phyloP scores from a whole-genome alignment of 2,329 filamentous ascomycete genomes.

The Zopfia rhizophila region DNA sequence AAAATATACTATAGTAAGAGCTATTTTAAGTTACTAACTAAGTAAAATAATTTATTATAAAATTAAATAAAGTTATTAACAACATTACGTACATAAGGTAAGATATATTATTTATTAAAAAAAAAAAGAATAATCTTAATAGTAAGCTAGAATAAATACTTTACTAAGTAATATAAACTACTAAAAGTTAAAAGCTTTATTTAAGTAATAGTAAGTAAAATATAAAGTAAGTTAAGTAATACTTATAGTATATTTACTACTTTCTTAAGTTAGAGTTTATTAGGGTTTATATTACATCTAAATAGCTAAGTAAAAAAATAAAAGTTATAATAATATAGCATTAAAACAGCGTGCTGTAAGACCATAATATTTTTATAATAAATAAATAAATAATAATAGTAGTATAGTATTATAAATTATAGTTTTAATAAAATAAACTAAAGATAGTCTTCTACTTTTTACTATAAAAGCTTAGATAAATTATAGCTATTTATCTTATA shows the following conservation, averaged over 20 bases:
- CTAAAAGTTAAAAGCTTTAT: constrained; percentile 16
- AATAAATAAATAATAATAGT: too few species aligned
- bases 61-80: constrained; percentile 24
- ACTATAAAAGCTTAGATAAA: too few species aligned
- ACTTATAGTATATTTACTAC: constrained; percentile 3
- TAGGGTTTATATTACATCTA: constrained; percentile 2
- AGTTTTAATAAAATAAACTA: too few species aligned
- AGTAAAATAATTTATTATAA: constrained; percentile 23
- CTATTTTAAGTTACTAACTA: constrained; percentile 20
- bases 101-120: constrained; percentile 28
- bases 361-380: too few species aligned
- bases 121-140: constrained; percentile 21
- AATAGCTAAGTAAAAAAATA: constrained; percentile 18
- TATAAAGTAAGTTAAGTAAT: constrained; percentile 9
- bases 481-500: too few species aligned
- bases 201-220: constrained; percentile 9
- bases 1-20: constrained; percentile 25
- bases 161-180: constrained; percentile 11
- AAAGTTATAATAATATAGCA: constrained; percentile 27
- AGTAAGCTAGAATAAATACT: constrained; percentile 26
- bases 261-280: constrained; percentile 7
- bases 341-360: constrained; percentile 24
- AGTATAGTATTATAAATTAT: too few species aligned
- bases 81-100: constrained; percentile 27
- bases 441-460: too few species aligned